Conservation (phyloP, 2,329 filamentous ascomycete species). For the Alternaria atra region DNA sequence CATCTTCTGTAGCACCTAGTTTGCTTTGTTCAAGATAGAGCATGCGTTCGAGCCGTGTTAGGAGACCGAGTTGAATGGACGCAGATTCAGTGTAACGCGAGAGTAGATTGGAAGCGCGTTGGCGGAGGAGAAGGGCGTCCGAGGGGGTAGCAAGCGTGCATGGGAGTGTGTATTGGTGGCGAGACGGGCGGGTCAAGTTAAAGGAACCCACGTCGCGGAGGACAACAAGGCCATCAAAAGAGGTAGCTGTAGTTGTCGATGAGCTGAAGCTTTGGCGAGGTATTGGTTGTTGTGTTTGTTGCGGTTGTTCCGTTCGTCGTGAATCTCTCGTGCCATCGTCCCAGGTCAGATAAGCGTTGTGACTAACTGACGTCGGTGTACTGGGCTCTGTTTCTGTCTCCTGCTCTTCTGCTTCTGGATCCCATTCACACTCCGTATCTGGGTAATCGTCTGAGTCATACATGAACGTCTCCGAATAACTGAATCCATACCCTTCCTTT, state of each 20-base stretch:
- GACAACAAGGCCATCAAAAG: slow-evolving; percentile 36
- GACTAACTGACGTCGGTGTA: background rate
- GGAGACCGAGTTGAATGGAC: slow-evolving; percentile 23
- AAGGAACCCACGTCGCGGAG: slow-evolving; percentile 31
- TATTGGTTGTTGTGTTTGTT: background rate
- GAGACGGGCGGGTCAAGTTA: slow-evolving; percentile 27
- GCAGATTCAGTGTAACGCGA: slow-evolving; percentile 26
- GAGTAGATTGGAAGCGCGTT: background rate
- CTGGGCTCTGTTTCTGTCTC: background rate
- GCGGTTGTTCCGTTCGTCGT: background rate
- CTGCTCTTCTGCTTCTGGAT: slow-evolving; percentile 10
- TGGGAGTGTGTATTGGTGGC: slow-evolving; percentile 6
- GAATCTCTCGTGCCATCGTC: background rate
- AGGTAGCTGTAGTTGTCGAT: slow-evolving; percentile 13
- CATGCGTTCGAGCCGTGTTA: slow-evolving; percentile 37
- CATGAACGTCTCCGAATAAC: slow-evolving; percentile 32
- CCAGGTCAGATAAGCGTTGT: slow-evolving; percentile 7
- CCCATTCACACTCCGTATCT: slow-evolving; percentile 29
- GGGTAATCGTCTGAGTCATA: slow-evolving; percentile 36
- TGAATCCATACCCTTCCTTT: slow-evolving; percentile 37
- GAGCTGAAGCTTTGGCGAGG: background rate
- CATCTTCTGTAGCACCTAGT: background rate
- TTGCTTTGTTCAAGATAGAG: slow-evolving; percentile 15
- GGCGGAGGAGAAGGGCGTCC: slow-evolving; percentile 27
- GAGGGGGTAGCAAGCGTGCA: slow-evolving; percentile 37